Base-by-base conservation (phyloP, 148 eudicot genomes). In the Pouteria glomerata region DNA sequence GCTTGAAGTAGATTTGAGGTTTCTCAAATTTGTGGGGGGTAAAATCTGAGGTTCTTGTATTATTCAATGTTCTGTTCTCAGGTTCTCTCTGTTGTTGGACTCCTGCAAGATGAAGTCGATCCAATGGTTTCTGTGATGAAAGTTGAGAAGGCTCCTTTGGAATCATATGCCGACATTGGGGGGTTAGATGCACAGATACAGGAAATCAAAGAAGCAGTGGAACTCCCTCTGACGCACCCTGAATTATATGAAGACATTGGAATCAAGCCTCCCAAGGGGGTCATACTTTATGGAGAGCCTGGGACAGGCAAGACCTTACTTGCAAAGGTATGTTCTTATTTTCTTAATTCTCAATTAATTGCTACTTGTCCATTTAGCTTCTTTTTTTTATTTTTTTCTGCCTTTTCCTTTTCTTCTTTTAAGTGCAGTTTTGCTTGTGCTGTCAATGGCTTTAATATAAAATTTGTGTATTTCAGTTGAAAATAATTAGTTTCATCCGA, bases 91-190 rank as follows among this genome's bases (percentile, higher is more conserved):
- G 98, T 94, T 75, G 97, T 94, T 73, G 98, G 98, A 44, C 84
- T 94, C 56, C 97, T 94, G 72, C 98, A 94, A 85, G 97, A 94
- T 51, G 98, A 94, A 51, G 98, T 94, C 45, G 98, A 94, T 66
- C 98, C 98, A 6, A 94, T 94, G 98, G 98, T 94, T 41, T 94
- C 98, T 18, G 98, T 94, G 6, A 94, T 94, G 98, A 94, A 94
- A 81, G 98, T 94, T 62, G 98, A 94, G 85, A 94, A 94, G 75
- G 98, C 98, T 45, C 98, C 98, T 0, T 76, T 94, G 74, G 98
- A 94, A 76, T 94, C 98, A 6, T 94, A 94, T 82, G 98, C 98
- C 72, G 98, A 94, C 63, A 94, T 94, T 27, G 98, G 98, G 63
- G 98, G 98, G 58, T 83, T 94, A 48, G 98, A 94, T 85, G 90